Evolutionary conservation across 805 yeast genomes (phyloP).

Genomic region (Kregervanrija fluxuum): DNA sequence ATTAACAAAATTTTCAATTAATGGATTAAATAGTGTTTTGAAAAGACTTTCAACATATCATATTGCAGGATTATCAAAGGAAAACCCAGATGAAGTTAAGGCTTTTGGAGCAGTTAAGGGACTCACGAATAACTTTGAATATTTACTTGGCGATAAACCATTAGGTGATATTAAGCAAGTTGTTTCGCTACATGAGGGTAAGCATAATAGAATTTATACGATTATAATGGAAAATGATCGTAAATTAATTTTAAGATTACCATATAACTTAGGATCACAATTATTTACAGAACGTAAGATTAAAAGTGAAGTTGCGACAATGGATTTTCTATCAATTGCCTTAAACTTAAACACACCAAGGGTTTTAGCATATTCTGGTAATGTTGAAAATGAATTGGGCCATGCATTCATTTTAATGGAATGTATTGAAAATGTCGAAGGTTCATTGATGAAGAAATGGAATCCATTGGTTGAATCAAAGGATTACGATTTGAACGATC

Average conservation of each 20-base stretch:
- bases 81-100: constrained; percentile 35
- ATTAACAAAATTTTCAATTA: constrained; percentile 72
- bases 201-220: constrained; percentile 83
- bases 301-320: constrained; percentile 87
- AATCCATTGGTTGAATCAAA: constrained; percentile 55
- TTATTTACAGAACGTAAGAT: constrained; percentile 58
- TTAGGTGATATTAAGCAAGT: constrained; percentile 51
- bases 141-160: constrained; percentile 11
- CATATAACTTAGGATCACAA: constrained; percentile 70
- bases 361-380: constrained; percentile 60
- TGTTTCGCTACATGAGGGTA: constrained; percentile 87
- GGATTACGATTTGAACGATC: constrained; percentile 43
- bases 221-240: constrained; percentile 35
- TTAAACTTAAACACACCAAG: constrained; percentile 66
- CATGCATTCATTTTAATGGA: constrained; percentile 81
- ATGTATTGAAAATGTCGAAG: constrained; percentile 63
- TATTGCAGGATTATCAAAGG: constrained; percentile 9
- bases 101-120: constrained; percentile 18
- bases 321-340: constrained; percentile 69
- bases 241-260: constrained; percentile 74
- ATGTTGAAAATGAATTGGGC: constrained; percentile 53
- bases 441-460: constrained; percentile 76
- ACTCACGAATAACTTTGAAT: constrained; percentile 15
- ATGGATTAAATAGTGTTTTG: constrained; percentile 49
- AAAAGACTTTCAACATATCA: constrained; percentile 5